Conservation (phyloP, 2,329 filamentous ascomycete genomes). For the Coniella lustricola region DNA sequence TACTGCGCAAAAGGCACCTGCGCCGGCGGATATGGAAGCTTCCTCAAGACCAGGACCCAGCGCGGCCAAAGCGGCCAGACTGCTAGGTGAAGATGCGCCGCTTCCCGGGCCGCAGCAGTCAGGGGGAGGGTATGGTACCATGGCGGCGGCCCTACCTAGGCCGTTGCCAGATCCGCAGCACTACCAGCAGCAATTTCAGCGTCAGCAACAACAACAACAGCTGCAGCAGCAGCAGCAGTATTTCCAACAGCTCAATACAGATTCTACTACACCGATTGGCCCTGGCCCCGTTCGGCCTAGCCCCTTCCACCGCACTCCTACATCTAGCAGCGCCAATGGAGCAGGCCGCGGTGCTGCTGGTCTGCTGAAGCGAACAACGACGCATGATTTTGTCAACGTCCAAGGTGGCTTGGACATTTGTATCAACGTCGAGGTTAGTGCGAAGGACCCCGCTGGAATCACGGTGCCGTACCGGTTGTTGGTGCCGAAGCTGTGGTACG, state of each 20-base stretch:
- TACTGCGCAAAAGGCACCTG: slow-evolving; percentile 27
- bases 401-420: slow-evolving; percentile 80
- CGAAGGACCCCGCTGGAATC: slow-evolving; percentile 77
- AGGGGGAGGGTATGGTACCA: too few species aligned
- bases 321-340: slow-evolving; percentile 58
- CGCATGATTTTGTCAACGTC: slow-evolving; percentile 58
- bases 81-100: slow-evolving; percentile 11
- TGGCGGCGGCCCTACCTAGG: not conserved
- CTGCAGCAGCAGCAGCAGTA: not conserved
- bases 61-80: slow-evolving; percentile 11
- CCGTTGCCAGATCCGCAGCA: not conserved
- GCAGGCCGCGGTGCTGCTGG: slow-evolving; percentile 23
- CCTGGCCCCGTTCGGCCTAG: slow-evolving; percentile 17
- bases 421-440: slow-evolving; percentile 82
- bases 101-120: not conserved
- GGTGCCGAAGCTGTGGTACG: slow-evolving; percentile 68
- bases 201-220: not conserved
- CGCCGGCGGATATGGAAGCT: slow-evolving; percentile 20
- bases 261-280: not conserved
- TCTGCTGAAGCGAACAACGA: slow-evolving; percentile 37
- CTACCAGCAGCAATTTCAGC: not conserved
- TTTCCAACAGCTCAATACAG: slow-evolving; percentile 15
- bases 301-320: slow-evolving; percentile 63
- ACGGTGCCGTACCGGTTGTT: slow-evolving; percentile 83
- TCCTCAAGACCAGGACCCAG: slow-evolving; percentile 11